Conservation (phyloP, 371 early-diverging fungal genomes). For the Lichtheimia ramosa region DNA sequence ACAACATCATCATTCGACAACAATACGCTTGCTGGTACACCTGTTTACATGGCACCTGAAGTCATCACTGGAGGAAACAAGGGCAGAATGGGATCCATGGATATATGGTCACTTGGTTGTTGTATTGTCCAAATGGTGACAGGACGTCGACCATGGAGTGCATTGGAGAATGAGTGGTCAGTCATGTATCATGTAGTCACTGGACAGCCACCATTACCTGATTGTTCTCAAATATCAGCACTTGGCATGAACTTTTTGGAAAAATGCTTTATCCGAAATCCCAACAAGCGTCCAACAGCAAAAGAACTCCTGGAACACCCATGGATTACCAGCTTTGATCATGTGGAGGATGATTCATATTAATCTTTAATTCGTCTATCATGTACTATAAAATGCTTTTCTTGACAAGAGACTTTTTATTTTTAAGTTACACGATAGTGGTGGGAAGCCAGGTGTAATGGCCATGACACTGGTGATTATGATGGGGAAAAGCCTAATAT, state of each 20-base stretch:
- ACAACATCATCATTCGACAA: conserved; percentile 41
- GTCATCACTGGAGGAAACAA: conserved; percentile 82
- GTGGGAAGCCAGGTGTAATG: too few species aligned
- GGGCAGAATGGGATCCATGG: conserved; percentile 82
- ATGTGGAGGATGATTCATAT: too few species aligned
- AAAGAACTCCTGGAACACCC: conserved; percentile 71
- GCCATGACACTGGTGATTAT: too few species aligned
- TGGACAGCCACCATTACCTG: conserved; percentile 74
- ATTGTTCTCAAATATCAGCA: conserved; percentile 58
- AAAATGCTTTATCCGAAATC: conserved; percentile 76
- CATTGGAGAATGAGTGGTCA: conserved; percentile 93
- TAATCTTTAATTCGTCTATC: too few species aligned
- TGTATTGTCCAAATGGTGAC: conserved; percentile 94
- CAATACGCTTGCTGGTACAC: conserved; percentile 87
- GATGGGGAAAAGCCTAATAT: too few species aligned
- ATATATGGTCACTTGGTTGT: conserved; percentile 95
- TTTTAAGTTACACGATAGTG: too few species aligned
- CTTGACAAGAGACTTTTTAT: too few species aligned
- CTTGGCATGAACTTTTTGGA: conserved; percentile 76
- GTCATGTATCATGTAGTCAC: conserved; percentile 85
- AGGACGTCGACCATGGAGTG: conserved; percentile 91
- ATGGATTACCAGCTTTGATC: conserved; percentile 61
- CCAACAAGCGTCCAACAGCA: conserved; percentile 75
- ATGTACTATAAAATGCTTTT: too few species aligned
- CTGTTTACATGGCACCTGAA: conserved; percentile 97